Evolutionary conservation across 2,329 filamentous ascomycete species (phyloP), one percentile per base, ranked within the genome.

Genomic region (Fusarium sublunatum): DNA sequence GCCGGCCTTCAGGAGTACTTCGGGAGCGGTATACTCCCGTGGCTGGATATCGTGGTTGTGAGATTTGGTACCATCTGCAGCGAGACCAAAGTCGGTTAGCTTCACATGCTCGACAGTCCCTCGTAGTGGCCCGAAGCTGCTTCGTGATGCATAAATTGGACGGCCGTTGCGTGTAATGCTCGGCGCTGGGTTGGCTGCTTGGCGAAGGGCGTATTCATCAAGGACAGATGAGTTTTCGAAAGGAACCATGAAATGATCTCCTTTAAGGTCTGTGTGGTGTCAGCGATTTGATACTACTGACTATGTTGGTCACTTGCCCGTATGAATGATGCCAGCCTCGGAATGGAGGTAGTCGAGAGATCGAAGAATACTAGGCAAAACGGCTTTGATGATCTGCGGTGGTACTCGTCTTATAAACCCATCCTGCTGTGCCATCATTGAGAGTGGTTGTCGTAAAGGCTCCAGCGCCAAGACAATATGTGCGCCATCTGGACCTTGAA

Each of bases 301-400:
- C 3, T 8, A 2, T 2, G 19, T 6, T 10, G n/a, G 46, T 13
- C 7, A 67, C 65, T 42, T 69, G 78, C 76, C 76, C 2, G 77
- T 80, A 68, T 81, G 75, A 29, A 81, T 75, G 44, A 74, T 67
- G 45, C 71, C 73, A 56, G 76, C 79, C 31, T 76, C 70, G 1
- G 72, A 67, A 58, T 81, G 77, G 6, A 80, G 71, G 60, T 77
- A 79, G 36, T 80, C 73, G 2, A 81, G 72, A 3, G 74, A 74
- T 39, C 70, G 52, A 11, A 81, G 73, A 50, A 81, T 71, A 51
- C 71, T 68, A 45, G 70, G 71, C 49, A 80, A 58, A n/a, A 70
- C 39, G 0, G 66, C 36, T 50, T 69, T 71, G 50, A 72, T 63
- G 10, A 53, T 63, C 6, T 58, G 64, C 13, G 68, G 61, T n/a